Evolutionary conservation across 352 stramenopile genomes (phyloP).

Genomic region (Pythium folliculosum): DNA sequence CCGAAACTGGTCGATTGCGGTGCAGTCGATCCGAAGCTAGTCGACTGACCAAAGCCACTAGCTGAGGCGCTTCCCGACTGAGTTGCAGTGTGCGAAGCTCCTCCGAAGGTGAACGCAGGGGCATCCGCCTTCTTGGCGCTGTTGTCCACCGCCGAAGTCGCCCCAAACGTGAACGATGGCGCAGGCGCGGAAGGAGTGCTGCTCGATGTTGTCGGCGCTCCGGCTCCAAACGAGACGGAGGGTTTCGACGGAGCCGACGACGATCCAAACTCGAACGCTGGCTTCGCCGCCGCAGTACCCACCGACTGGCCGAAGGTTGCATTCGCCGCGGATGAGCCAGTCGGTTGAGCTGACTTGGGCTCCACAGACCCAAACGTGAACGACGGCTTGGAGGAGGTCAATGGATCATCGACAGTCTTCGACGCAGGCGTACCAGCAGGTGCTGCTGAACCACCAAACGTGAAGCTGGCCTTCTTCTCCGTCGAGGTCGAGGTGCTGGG

Average conservation of each 20-base stretch:
- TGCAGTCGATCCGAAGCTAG: constrained; percentile 6
- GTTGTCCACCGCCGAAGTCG: background rate
- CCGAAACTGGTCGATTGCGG: background rate
- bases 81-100: constrained; percentile 12
- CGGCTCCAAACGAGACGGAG: constrained; percentile 42
- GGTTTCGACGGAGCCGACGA: constrained; percentile 26
- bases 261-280: constrained; percentile 58
- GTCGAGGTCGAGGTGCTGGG: background rate
- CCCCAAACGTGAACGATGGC: constrained; percentile 31
- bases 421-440: background rate
- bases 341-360: background rate
- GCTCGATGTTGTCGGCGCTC: constrained; percentile 7
- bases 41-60: constrained; percentile 8
- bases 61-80: background rate
- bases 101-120: constrained; percentile 38
- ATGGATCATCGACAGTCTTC: background rate
- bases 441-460: constrained; percentile 13
- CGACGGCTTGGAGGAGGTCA: background rate
- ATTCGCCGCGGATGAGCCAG: background rate
- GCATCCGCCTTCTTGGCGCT: constrained; percentile 19
- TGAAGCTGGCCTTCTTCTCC: constrained; percentile 10
- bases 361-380: background rate
- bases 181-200: background rate
- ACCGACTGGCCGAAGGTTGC: background rate
- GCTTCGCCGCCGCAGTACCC: constrained; percentile 10